phyloP scores from a whole-genome alignment of 2,329 filamentous ascomycete species.

The Colletotrichum aenigma region DNA sequence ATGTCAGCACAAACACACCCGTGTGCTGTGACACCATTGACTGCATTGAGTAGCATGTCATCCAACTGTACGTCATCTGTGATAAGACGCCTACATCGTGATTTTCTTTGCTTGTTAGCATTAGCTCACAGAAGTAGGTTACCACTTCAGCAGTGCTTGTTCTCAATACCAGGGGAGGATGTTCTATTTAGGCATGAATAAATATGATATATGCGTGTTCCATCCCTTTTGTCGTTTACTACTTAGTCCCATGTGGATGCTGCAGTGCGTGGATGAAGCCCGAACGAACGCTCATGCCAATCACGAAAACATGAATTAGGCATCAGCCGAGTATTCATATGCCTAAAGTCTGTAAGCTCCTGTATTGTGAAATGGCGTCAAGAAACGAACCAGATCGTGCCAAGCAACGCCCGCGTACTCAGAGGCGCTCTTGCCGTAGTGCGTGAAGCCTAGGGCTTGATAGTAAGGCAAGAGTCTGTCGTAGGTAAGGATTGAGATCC shows the following conservation, averaged over 20 bases:
- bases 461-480: constrained; percentile 32
- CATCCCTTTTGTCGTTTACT: background rate
- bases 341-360: background rate
- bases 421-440: constrained; percentile 33
- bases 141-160: background rate
- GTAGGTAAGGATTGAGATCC: constrained; percentile 33
- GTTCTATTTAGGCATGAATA: background rate
- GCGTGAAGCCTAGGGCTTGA: constrained; percentile 31
- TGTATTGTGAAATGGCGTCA: background rate
- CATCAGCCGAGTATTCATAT: background rate
- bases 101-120: background rate
- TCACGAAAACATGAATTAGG: background rate
- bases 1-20: background rate
- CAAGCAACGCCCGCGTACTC: constrained; percentile 32
- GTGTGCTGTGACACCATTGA: background rate
- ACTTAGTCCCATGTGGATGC: accelerated
- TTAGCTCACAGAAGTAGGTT: background rate
- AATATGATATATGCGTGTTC: background rate
- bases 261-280: background rate
- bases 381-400: constrained; percentile 29
- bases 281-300: background rate
- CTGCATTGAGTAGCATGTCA: background rate
- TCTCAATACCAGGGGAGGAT: background rate
- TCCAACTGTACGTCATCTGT: background rate
- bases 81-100: background rate